phyloP scores from a whole-genome alignment of 805 yeast genomes.

The fission yeast (Schizosaccharomyces pombe) region DNA sequence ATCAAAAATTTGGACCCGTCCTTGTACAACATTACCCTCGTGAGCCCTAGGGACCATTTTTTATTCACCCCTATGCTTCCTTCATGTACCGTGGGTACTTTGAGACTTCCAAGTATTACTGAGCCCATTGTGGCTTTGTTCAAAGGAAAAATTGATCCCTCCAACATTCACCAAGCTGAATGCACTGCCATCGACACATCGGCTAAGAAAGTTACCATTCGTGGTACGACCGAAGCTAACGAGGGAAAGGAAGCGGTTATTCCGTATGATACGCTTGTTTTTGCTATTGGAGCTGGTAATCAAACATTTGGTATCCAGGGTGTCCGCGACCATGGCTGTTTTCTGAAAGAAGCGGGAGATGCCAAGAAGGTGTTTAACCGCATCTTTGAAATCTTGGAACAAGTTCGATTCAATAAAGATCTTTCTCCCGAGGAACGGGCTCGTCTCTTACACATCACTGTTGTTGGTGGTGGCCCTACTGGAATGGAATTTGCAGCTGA shows the following conservation, averaged over 20 bases:
- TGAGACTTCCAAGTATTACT: constrained; percentile 66
- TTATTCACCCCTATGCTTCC: constrained; percentile 90
- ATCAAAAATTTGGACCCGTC: constrained; percentile 69
- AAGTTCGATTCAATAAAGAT: constrained; percentile 51
- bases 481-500: constrained; percentile 59
- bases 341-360: constrained; percentile 74
- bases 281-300: constrained; percentile 89
- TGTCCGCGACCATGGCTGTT: constrained; percentile 62
- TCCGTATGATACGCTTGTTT: constrained; percentile 61
- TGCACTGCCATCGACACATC: constrained; percentile 63
- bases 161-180: constrained; percentile 79
- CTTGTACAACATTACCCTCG: constrained; percentile 64
- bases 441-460: constrained; percentile 34
- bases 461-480: constrained; percentile 58
- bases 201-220: constrained; percentile 36
- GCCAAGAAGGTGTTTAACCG: constrained; percentile 62
- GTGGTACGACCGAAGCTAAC: constrained; percentile 14
- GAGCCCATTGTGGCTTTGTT: constrained; percentile 81
- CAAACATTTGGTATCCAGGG: constrained; percentile 91
- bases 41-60: constrained; percentile 82
- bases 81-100: constrained; percentile 82
- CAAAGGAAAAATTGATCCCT: constrained; percentile 44
- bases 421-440: constrained; percentile 36
- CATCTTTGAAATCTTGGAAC: constrained; percentile 70
- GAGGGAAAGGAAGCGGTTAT: constrained; percentile 23